These are phyloP conservation scores for Allodekkera sacchari DNA, from an alignment of 805 yeast genomes.

Conservation along the genomic window DNA sequence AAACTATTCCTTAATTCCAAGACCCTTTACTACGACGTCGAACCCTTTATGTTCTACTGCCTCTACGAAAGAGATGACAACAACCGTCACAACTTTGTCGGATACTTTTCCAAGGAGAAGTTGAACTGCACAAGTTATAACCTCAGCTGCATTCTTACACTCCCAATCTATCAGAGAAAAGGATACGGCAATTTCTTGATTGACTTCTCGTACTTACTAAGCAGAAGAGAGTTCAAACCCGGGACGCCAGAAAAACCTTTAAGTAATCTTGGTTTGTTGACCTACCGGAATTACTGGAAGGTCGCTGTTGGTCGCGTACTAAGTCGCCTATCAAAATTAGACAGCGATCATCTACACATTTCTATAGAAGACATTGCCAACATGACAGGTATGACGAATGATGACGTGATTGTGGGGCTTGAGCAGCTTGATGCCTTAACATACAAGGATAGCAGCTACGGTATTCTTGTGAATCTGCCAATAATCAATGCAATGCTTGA, in stretches of 20 bases:
- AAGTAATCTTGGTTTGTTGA: conserved; percentile 74
- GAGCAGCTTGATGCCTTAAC: conserved; percentile 66
- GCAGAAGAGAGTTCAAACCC: conserved; percentile 62
- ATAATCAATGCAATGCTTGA: conserved; percentile 33
- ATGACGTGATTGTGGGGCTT: conserved; percentile 80
- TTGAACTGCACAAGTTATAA: conserved; percentile 70
- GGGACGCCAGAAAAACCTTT: conserved; percentile 97
- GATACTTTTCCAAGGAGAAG: conserved; percentile 89
- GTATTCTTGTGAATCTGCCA: conserved; percentile 41
- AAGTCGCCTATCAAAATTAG: neutral
- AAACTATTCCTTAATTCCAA: conserved; percentile 86
- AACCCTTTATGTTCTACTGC: conserved; percentile 86
- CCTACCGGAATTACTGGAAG: conserved; percentile 87
- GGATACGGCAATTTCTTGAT: conserved; percentile 88
- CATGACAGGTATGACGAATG: conserved; percentile 75
- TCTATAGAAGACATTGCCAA: conserved; percentile 58
- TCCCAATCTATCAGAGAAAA: conserved; percentile 78
- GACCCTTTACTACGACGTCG: conserved; percentile 89
- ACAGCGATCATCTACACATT: conserved; percentile 14
- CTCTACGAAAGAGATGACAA: conserved; percentile 55
- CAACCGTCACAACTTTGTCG: conserved; percentile 68
- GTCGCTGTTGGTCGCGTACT: conserved; percentile 49
- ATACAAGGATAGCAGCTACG: conserved; percentile 37
- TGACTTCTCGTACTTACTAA: conserved; percentile 77
- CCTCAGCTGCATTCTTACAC: conserved; percentile 81